Conservation (phyloP, 2,329 filamentous ascomycete species). For the Aspergillus nomiae region DNA sequence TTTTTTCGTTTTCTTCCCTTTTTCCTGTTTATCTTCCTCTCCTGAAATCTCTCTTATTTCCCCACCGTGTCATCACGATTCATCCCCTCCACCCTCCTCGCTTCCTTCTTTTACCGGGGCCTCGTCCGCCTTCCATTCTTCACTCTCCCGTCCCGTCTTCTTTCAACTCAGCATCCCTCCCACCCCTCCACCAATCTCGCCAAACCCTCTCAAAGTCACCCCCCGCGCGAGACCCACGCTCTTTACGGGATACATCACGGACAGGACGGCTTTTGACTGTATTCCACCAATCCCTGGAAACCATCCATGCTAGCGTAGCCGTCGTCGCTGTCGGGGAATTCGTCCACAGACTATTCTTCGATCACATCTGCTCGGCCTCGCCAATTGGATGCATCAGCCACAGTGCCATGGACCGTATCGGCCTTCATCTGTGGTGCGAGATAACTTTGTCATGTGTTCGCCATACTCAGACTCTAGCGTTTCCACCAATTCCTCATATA, state of each 20-base stretch:
- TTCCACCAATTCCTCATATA: conserved; percentile 21
- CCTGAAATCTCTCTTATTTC: conserved; percentile 18
- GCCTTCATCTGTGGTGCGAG: conserved; percentile 25
- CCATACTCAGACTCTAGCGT: conserved; percentile 21
- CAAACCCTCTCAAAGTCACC: conserved; percentile 4
- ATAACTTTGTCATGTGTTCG: conserved; percentile 33
- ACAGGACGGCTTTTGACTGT: neutral
- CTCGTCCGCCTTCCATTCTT: conserved; percentile 16
- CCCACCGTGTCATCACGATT: conserved; percentile 20
- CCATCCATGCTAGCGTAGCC: neutral
- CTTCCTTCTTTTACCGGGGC: conserved; percentile 8
- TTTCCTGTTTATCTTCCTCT: neutral
- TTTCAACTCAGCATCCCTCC: neutral
- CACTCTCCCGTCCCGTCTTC: conserved; percentile 16
- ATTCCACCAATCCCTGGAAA: neutral
- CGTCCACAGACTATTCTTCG: neutral
- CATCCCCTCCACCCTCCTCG: conserved; percentile 11
- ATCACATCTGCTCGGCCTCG: conserved; percentile 5
- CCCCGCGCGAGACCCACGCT: neutral
- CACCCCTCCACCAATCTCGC: conserved; percentile 1
- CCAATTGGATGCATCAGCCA: conserved; percentile 34
- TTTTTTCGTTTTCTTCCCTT: conserved; percentile 2
- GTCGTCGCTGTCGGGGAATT: neutral
- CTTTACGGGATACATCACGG: neutral
- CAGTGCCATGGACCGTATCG: conserved; percentile 35